Evolutionary conservation across 148 eudicot species (phyloP), one percentile per base, ranked within the genome.

Genomic region (Persicaria maculosa): DNA sequence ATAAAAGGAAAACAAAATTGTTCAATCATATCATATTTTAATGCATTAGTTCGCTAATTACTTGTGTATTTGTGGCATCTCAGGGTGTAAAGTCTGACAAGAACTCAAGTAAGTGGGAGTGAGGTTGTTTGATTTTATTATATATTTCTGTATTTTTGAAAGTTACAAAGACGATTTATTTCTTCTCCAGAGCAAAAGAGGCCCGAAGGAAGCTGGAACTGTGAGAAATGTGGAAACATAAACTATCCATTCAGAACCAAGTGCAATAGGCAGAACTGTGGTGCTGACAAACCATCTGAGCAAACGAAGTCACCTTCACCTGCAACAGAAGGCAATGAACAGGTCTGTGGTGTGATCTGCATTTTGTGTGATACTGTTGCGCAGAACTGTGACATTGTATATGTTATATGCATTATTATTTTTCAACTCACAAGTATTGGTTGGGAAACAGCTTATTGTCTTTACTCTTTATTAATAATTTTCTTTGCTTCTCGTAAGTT

Each of bases 181-280:
- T 36, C 14, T 74, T 77, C 76, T 76, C 25, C 88, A 92, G 96
- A 90, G 78, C 92, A 88, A 83, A 93, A 95, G 75, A 88, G 86
- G 93, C 98, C 98, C 2, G 97, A 95, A 20, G 98, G 98, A 50
- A 95, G 96, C 86, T 95, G 98, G 98, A 90, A 89, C 79, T 95
- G 98, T 74, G 92, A 87, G 50, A 81, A 92, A 85, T 95, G 98
- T 82, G 86, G 82, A 76, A 95, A 95, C 81, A 88, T 90, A 73
- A 95, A 95, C 73, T 95, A 86, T 64, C 99, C 99, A 8, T 95
- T 95, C 53, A 90, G 99, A 81, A 89, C 89, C 77, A 95, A 92
- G 84, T 95, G 99, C 80, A 95, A 95, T 81, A 85, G 99, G 80
- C 97, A 90, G 81, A 95, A 92, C 75, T 95, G 99, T 80, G 99